A percentile compares a stretch with the other conserved stretches of the same genome.
Evolutionary conservation across 2,329 filamentous ascomycete species (phyloP).

Genomic region (Eurotiales sp.): DNA sequence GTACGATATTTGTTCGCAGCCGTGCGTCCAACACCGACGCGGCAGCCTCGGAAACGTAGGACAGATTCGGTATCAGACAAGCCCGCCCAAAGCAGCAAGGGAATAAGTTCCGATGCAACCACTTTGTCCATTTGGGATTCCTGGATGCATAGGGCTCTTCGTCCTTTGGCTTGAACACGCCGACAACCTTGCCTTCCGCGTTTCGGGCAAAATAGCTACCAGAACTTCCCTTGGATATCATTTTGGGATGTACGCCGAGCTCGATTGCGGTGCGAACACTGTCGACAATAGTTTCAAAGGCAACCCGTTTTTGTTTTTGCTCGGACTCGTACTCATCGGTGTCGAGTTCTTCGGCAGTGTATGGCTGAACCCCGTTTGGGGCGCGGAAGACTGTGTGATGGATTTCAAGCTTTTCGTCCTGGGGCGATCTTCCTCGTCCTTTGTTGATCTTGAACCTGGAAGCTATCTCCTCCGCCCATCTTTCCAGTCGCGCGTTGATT

Average conservation of each 20-base stretch:
- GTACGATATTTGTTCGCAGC: conserved; percentile 84
- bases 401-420: conserved; percentile 88
- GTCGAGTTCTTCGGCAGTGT: conserved; percentile 70
- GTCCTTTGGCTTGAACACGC: conserved; percentile 98
- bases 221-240: conserved; percentile 96
- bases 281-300: conserved; percentile 86
- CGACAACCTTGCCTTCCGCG: conserved; percentile 85
- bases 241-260: conserved; percentile 84
- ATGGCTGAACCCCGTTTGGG: conserved; percentile 79
- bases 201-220: conserved; percentile 97
- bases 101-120: conserved; percentile 96
- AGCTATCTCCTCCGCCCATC: conserved; percentile 97
- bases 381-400: conserved; percentile 96
- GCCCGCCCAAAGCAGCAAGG: conserved; percentile 95
- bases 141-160: conserved; percentile 96
- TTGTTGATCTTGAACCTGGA: conserved; percentile 89
- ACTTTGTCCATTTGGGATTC: conserved; percentile 99
- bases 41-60: conserved; percentile 95
- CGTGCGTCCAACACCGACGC: conserved; percentile 93
- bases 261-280: conserved; percentile 88
- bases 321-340: conserved; percentile 53
- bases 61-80: conserved; percentile 94
- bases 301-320: conserved; percentile 64
- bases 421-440: conserved; percentile 67
- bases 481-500: conserved; percentile 90